Evolutionary conservation across 1,284 basidiomycete species (phyloP).

Genomic region (Cryptococcus sp.): DNA sequence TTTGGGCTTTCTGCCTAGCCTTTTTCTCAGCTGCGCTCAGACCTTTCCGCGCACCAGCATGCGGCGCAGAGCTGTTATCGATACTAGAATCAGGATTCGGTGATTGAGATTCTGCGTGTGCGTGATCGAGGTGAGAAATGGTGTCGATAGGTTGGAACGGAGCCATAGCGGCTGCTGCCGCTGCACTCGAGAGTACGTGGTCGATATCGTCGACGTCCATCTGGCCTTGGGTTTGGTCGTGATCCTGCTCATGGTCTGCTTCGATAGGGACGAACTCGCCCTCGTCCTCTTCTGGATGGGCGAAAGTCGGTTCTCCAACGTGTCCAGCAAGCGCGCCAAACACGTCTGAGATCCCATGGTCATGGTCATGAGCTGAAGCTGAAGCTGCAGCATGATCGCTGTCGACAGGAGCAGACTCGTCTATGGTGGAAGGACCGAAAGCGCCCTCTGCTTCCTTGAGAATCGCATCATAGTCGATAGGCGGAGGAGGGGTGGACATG

Average conservation of each 20-base stretch:
- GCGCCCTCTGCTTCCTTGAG: background rate
- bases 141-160: too few relatives aligned
- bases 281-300: background rate
- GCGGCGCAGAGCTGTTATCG: too few relatives aligned
- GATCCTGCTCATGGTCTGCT: background rate
- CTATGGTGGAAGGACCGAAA: background rate
- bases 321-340: background rate
- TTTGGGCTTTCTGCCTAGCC: conserved; percentile 44
- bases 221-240: background rate
- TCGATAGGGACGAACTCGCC: background rate
- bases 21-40: conserved; percentile 41
- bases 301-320: background rate
- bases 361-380: background rate
- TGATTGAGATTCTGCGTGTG: too few relatives aligned
- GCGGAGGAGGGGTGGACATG: background rate
- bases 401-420: too few relatives aligned
- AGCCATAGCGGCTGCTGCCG: too few relatives aligned
- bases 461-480: background rate
- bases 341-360: background rate
- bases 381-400: background rate
- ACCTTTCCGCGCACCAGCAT: background rate
- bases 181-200: too few relatives aligned
- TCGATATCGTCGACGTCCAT: background rate
- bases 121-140: too few relatives aligned
- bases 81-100: too few relatives aligned